Percentiles rank a stretch among this genome's conserved stretches.
Conservation (phyloP, 495 filamentous ascomycete genomes). For the Aspergillus taichungensis region DNA sequence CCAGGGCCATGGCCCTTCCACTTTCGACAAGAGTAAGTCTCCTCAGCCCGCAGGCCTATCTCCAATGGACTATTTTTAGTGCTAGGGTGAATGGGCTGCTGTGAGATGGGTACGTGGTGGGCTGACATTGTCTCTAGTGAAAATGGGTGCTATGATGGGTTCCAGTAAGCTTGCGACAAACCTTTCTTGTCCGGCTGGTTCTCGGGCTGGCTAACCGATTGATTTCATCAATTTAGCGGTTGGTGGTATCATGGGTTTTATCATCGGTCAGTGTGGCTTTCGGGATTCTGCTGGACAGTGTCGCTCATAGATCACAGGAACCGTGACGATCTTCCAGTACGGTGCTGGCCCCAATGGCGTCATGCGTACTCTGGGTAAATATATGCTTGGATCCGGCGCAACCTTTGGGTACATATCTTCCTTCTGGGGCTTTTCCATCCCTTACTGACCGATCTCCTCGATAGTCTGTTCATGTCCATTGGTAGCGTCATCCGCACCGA, state of each 20-base stretch:
- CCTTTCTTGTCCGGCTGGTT: neutral
- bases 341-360: slow-evolving; percentile 89
- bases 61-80: neutral
- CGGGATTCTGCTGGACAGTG: neutral
- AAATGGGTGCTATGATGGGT: slow-evolving; percentile 97
- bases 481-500: slow-evolving; percentile 92
- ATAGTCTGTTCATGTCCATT: slow-evolving; percentile 97
- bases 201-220: slow-evolving; percentile 6
- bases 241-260: slow-evolving; percentile 92
- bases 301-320: slow-evolving; percentile 45
- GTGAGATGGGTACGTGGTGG: neutral
- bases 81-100: neutral
- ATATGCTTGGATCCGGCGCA: slow-evolving; percentile 93
- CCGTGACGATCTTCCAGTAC: slow-evolving; percentile 88
- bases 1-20: slow-evolving; percentile 60
- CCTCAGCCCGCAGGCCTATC: neutral
- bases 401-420: slow-evolving; percentile 74
- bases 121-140: slow-evolving; percentile 52
- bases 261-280: slow-evolving; percentile 61
- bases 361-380: slow-evolving; percentile 87
- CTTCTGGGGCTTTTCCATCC: neutral
- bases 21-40: slow-evolving; percentile 81
- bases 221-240: slow-evolving; percentile 53
- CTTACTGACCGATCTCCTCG: neutral
- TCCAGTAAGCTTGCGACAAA: slow-evolving; percentile 64